Base-by-base conservation (phyloP, 768 basidiomycete genomes). In the Lentinula detonsa region DNA sequence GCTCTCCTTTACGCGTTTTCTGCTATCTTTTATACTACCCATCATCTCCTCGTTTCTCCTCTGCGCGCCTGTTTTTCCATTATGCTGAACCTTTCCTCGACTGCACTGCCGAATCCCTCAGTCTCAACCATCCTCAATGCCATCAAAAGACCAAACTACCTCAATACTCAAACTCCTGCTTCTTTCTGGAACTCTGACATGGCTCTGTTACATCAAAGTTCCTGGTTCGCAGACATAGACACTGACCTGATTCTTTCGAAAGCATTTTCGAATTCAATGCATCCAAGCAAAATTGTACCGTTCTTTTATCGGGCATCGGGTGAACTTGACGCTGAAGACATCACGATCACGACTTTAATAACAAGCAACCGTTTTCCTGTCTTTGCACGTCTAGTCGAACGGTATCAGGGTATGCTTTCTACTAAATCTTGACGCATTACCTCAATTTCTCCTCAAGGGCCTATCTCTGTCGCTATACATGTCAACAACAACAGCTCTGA, bases 271-370 rank as follows among this genome's bases (percentile, higher is more conserved):
- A 78, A 77, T 59, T 84, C 84, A 21, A 84, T 90, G 81, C 81
- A 82, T 40, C 91, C 92, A 0, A 87, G 81, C 67, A 85, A 85
- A 64, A 84, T 93, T 58, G 79, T 91, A 21, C 93, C 93, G 0
- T 95, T 87, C 74, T 93, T 88, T 72, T 91, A 90, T 70, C 82
- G 84, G 56, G 90, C 88, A 2, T 77, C 78, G 10, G 81, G 80
- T 2, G 65, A 68, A 10, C 81, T 87, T 63, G 78, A 84, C 52
- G 66, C 72, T 34, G 81, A 87, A 40, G 91, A 93, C 63, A 85
- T 95, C 56, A 94, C 93, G 2, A 85, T 95, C 59, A 90, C 93
- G 0, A 95, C 93, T 0, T 79, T 93, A 35, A 86, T 94, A 39
- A 94, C 93, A 2, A 84, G 82, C 67, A 88, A 90, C 65, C 81